Evolutionary conservation across 2,329 filamentous ascomycete genomes (phyloP), one percentile per base, ranked within the genome.

Genomic region (Sclerotinia minor): DNA sequence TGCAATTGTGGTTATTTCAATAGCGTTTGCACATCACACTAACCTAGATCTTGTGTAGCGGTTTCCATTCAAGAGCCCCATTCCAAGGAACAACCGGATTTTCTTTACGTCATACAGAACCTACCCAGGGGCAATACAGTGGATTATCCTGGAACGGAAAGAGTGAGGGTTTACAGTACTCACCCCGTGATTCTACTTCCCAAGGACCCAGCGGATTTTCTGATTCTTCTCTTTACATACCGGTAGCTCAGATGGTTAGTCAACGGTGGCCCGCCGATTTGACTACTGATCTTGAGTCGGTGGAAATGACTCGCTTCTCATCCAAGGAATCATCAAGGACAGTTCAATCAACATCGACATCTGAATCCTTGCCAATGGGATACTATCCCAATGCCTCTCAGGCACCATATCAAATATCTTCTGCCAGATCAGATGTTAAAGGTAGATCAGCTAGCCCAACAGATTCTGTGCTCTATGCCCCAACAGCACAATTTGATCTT

Each of bases 161-260:
- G 69, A 69, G 68, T 74, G 74, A 76, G 74, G 76, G 72, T 67
- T 68, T 70, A 77, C 76, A 77, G 76, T 75, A 78, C 75, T 76
- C 74, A 54, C 70, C 74, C 65, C 73, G 72, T 64, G 73, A 72
- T 61, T 64, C 73, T 67, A 59, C 69, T 69, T 69, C 70, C 69
- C 70, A 72, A 60, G 72, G 70, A 73, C 47, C 73, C 35, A 71
- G 72, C 71, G 74, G 74, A 74, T 73, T 73, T 73, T 66, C 70
- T 72, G 72, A 76, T 72, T 68, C 69, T 64, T 72, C 70, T 70
- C 68, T 69, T 67, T 69, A 70, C 50, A 71, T 73, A 63, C 63
- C 69, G 65, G 60, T 67, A 57, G n/a, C 70, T 65, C 70, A 73
- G 66, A 74, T 74, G 67, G 49, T 57, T 61, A 70, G 72, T 47